Evolutionary conservation across 148 eudicot species (phyloP), one percentile per base, ranked within the genome.

Genomic region (Cornus controversa): DNA sequence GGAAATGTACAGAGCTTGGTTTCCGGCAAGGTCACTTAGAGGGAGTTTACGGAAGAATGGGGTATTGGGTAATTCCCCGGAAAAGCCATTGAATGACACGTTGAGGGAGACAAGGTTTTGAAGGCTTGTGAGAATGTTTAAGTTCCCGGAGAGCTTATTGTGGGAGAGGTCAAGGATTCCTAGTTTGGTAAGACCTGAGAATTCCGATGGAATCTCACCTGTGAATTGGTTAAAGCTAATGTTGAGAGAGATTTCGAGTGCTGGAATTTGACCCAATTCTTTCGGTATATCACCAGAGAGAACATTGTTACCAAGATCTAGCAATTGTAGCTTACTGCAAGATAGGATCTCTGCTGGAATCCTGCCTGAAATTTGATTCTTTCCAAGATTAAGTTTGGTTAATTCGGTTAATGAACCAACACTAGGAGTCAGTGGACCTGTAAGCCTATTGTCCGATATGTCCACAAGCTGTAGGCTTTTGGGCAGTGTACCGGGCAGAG

Each of bases 31-130:
- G 78, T 85, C 83, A 70, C 85, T 85, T 54, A 71, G 69, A 10
- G 99, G 98, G 31, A 96, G 99, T 26, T 88, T 89, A n/a, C 79
- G 89, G 68, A 96, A 96, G 75, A 96, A 92, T 0, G 97, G 93
- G 8, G 95, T 91, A 80, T 89, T 71, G 2, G 99, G 99, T 66
- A 96, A 78, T 67, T 89, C 87, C 4, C 99, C 99, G 0, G 93
- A 90, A 83, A 96, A 96, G 25, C 88, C 85, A 71, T 96, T 96
- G 87, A 80, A 89, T 5, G 98, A 96, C 0, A 92, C 86, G 72
- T 96, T 96, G 58, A 96, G 84, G 22, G 94, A 82, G 7, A 96
- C 99, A 23, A 96, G 97, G 74, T 96, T 93, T 81, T 96, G 90
- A 24, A 96, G 93, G 85, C 75, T 79, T 57, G 85, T 69, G 36